Conservation (phyloP, 768 basidiomycete genomes). For the Mycena maculata region DNA sequence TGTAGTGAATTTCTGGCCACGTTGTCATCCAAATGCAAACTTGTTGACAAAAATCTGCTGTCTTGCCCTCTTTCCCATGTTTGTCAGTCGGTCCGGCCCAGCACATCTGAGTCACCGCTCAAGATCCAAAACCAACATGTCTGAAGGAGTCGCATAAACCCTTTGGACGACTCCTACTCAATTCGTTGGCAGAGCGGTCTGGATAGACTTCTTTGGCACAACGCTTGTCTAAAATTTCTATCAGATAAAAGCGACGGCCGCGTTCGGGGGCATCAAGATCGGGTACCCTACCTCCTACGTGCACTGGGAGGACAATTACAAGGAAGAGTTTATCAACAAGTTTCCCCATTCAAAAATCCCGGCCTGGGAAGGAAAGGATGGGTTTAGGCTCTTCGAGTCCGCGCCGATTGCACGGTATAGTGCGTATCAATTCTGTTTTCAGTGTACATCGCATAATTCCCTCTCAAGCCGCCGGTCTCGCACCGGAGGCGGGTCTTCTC, state of each 20-base stretch:
- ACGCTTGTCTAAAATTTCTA: not conserved
- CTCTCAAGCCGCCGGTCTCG: constrained; percentile 75
- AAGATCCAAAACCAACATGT: constrained; percentile 12
- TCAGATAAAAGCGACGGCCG: constrained; percentile 67
- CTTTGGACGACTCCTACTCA: constrained; percentile 23
- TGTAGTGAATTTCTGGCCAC: too few species aligned
- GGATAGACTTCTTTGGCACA: not conserved
- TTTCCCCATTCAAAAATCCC: constrained; percentile 90
- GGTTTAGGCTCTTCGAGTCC: constrained; percentile 83
- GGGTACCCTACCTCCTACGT: constrained; percentile 65
- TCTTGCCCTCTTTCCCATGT: too few species aligned
- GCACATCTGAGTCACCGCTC: too few species aligned
- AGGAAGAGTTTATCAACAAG: constrained; percentile 75
- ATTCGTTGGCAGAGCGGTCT: constrained; percentile 19
- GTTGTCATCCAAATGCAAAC: too few species aligned
- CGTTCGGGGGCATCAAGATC: constrained; percentile 69
- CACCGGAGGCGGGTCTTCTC: constrained; percentile 82
- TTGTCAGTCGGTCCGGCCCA: too few species aligned
- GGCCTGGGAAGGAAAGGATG: constrained; percentile 78
- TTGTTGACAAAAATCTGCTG: too few species aligned
- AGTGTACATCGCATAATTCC: too few species aligned
- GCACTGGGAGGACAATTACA: constrained; percentile 75
- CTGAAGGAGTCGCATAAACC: constrained; percentile 14
- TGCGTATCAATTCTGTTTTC: constrained; percentile 44
- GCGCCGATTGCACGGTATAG: constrained; percentile 87